Evolutionary conservation across 2,329 filamentous ascomycete genomes (phyloP).

Genomic region (Hawksworthiomyces lignivorus): DNA sequence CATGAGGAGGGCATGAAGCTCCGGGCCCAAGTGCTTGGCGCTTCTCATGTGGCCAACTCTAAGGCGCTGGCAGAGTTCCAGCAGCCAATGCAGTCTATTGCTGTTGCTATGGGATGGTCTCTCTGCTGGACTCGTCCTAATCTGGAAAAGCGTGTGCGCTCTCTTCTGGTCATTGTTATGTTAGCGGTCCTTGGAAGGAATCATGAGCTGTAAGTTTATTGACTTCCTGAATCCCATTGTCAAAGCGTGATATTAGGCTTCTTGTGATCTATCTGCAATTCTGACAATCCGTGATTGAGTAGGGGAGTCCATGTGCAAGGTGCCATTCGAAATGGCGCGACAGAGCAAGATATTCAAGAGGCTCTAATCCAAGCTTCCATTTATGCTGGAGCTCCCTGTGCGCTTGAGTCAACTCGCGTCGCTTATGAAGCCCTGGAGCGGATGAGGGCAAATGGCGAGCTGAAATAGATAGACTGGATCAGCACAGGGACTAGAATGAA

Average conservation of each 20-base stretch:
- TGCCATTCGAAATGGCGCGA: conserved; percentile 4
- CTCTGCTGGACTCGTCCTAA: conserved; percentile 5
- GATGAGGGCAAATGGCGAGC: not conserved
- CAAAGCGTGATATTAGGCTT: too few species aligned
- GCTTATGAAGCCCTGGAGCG: not conserved
- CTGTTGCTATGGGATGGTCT: conserved; percentile 5
- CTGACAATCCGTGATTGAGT: too few species aligned
- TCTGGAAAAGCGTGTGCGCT: conserved; percentile 4
- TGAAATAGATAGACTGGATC: too few species aligned
- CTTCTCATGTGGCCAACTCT: conserved; percentile 4
- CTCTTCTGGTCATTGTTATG: conserved; percentile 4
- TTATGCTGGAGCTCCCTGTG: conserved; percentile 1
- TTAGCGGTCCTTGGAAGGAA: conserved; percentile 4
- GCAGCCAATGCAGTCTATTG: conserved; percentile 3
- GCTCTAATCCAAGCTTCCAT: conserved; percentile 1
- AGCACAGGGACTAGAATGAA: too few species aligned
- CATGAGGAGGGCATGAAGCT: conserved; percentile 6
- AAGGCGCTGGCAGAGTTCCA: conserved; percentile 1
- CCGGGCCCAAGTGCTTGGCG: conserved; percentile 2
- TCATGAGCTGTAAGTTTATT: conserved; percentile 4
- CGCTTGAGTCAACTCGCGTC: conserved; percentile 3
- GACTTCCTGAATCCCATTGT: too few species aligned
- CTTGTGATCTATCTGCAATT: too few species aligned
- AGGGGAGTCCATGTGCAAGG: conserved; percentile 5
- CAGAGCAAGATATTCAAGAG: conserved; percentile 6